Base-by-base conservation (phyloP, 1,284 basidiomycete genomes). In the Apiotrichum gracile region DNA sequence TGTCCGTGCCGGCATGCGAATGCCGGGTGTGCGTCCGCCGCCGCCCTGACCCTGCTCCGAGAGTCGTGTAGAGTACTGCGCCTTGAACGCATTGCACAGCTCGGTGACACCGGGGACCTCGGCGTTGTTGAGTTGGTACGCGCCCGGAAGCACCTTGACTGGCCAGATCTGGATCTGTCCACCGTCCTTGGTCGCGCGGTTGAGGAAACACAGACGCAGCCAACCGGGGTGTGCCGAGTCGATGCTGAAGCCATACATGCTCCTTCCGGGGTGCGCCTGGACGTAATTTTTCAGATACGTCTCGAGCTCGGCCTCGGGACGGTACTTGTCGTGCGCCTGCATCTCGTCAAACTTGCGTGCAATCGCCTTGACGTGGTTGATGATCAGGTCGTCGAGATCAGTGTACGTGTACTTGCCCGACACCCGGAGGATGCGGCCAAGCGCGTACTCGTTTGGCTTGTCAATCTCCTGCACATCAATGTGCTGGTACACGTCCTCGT, bases 301-400 rank as follows among this genome's bases (percentile, higher is more conserved):
- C 68, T 93, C 91, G 51, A 98, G 82, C 65, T 96, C 88, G 58
- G 91, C 85, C 72, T 92, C 88, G 25, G 86, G 81, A 22, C 86
- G 92, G 81, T 88, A 99, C 75, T 97, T 97, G 69, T 98, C 96
- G 70, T 94, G 90, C 44, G 85, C 83, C 84, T 92, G 92, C 60
- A 99, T 78, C 72, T 97, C 91, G 71, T 97, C 93, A 5, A 97
- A 88, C 68, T 91, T 88, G 53, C 89, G 84, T 44, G 88, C 86
- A 80, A 93, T 96, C 10, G 93, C 88, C 78, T 92, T 88, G 50
- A 99, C 85, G 72, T 99, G 93, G 68, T 92, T 93, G 73, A 97
- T 92, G 65, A 99, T 92, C 63, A 99, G 76, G 70, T 99, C 96
- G 75, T 99, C 96, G 47, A 99, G 79, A 80, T 99, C 97, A 41